These are phyloP conservation scores for Ogataea haglerorum DNA, from an alignment of 805 yeast genomes.

Conservation along the genomic window DNA sequence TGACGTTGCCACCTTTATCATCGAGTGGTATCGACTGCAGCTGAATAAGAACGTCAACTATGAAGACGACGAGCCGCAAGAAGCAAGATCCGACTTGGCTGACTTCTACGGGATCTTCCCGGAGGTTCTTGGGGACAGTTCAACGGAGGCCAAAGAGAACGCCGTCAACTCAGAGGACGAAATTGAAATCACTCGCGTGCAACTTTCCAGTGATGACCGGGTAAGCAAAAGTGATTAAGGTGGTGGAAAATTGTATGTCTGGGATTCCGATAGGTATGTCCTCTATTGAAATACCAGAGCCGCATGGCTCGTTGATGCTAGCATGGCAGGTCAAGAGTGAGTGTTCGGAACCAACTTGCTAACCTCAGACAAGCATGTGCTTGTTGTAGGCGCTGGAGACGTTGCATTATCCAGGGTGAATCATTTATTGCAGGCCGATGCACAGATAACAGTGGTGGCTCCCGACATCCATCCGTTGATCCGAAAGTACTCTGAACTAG, in stretches of 20 bases:
- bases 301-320: conserved; percentile 55
- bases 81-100: background rate
- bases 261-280: background rate
- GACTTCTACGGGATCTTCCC: conserved; percentile 7
- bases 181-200: background rate
- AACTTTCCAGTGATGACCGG: conserved; percentile 2
- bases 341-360: conserved; percentile 11
- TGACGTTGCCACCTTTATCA: background rate
- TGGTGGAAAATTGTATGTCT: background rate
- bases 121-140: conserved; percentile 1
- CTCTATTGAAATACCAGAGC: conserved; percentile 25
- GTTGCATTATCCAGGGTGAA: conserved; percentile 71
- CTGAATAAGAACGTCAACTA: background rate
- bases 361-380: conserved; percentile 48
- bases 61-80: no score
- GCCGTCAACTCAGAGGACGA: background rate
- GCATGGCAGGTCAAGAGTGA: conserved; percentile 71
- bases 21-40: background rate
- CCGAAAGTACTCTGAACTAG: conserved; percentile 33
- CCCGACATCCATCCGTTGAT: conserved; percentile 39
- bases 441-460: conserved; percentile 62
- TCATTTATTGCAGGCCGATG: conserved; percentile 66
- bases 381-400: conserved; percentile 75
- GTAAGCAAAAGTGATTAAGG: background rate
- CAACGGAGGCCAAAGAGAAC: background rate